phyloP scores from a whole-genome alignment of 345 rosid species.

The Brassica incana region DNA sequence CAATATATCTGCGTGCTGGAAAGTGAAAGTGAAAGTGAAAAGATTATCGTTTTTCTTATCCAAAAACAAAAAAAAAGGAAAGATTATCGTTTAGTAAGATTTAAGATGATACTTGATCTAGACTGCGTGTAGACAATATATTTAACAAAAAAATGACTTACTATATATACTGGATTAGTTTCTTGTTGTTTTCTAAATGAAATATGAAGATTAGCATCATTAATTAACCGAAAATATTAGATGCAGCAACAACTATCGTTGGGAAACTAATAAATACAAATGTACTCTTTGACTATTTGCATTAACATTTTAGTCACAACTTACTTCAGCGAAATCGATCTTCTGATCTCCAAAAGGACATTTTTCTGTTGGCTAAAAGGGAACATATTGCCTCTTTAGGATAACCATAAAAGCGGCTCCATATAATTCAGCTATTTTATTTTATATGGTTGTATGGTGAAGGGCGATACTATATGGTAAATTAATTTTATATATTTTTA shows the following conservation, averaged over 20 bases:
- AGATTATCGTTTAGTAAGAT: background rate
- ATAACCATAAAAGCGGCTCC: constrained; percentile 5
- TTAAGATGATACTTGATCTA: background rate
- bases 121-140: background rate
- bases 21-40: background rate
- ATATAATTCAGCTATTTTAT: background rate
- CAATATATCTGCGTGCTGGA: background rate
- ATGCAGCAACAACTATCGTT: background rate
- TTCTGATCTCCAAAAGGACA: background rate
- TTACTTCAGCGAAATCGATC: background rate
- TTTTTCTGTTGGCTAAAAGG: background rate
- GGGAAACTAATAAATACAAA: background rate
- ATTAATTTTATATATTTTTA: background rate
- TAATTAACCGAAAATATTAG: background rate
- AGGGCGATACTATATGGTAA: background rate
- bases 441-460: background rate
- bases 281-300: background rate
- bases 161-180: background rate
- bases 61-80: too few species aligned
- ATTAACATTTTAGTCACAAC: background rate
- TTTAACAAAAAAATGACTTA: background rate
- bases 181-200: background rate
- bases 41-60: background rate
- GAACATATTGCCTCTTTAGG: constrained; percentile 6
- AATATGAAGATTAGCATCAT: background rate